Evolutionary conservation across 2,329 filamentous ascomycete genomes (phyloP).

Genomic region (Colletotrichum caudatum): DNA sequence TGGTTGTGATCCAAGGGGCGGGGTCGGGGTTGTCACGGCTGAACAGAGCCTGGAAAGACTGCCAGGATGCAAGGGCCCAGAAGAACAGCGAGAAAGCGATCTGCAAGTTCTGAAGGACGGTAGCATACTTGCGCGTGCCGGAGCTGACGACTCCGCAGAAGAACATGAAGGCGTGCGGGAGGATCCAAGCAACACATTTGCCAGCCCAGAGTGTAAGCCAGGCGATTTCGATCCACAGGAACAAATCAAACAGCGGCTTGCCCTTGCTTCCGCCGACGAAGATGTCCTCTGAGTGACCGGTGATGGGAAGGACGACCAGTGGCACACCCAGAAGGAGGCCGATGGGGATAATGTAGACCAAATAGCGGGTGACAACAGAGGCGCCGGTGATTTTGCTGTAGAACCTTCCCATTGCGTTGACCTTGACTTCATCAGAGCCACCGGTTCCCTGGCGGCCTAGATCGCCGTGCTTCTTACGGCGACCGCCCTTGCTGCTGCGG

Average conservation of each 20-base stretch:
- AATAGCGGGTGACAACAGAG: constrained; percentile 73
- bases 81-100: constrained; percentile 77
- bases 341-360: constrained; percentile 76
- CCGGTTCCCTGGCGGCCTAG: constrained; percentile 59
- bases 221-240: constrained; percentile 76
- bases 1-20: constrained; percentile 64
- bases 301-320: constrained; percentile 66
- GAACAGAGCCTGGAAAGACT: constrained; percentile 71
- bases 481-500: constrained; percentile 56
- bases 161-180: constrained; percentile 75
- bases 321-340: constrained; percentile 72
- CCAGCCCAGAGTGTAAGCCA: constrained; percentile 77
- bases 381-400: constrained; percentile 74
- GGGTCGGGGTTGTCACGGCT: constrained; percentile 44
- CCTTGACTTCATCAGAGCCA: constrained; percentile 62
- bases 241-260: constrained; percentile 69
- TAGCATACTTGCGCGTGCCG: constrained; percentile 77
- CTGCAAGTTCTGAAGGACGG: constrained; percentile 72
- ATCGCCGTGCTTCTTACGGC: constrained; percentile 63
- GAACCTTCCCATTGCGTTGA: constrained; percentile 75
- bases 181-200: constrained; percentile 71
- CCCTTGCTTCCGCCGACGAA: constrained; percentile 54
- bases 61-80: constrained; percentile 73
- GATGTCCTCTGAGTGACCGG: constrained; percentile 54
- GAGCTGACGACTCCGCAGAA: constrained; percentile 76